Conservation (phyloP, 2,329 filamentous ascomycete species). For the Aspergillus sp. region DNA sequence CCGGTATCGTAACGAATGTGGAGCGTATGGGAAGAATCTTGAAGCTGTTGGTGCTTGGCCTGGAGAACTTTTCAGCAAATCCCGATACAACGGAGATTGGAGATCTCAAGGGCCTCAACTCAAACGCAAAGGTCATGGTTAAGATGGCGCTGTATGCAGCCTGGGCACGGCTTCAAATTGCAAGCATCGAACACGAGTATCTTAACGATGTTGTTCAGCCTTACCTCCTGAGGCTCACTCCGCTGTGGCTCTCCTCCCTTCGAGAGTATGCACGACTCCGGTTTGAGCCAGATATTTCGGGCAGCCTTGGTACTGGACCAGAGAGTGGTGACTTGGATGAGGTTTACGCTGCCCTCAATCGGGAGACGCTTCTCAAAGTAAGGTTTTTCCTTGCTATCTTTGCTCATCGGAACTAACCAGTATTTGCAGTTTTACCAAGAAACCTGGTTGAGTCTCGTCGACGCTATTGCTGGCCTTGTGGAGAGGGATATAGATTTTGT, state of each 20-base stretch:
- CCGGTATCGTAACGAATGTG: conserved; percentile 93
- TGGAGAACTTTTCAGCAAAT: conserved; percentile 86
- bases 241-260: conserved; percentile 88
- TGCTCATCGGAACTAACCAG: neutral
- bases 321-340: conserved; percentile 85
- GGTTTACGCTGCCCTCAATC: conserved; percentile 90
- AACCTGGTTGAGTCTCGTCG: conserved; percentile 92
- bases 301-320: conserved; percentile 77
- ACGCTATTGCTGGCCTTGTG: conserved; percentile 94
- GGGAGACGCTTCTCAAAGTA: conserved; percentile 81
- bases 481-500: conserved; percentile 98
- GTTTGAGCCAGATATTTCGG: conserved; percentile 97
- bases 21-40: conserved; percentile 98
- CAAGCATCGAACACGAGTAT: conserved; percentile 88
- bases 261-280: conserved; percentile 89
- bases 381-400: conserved; percentile 1
- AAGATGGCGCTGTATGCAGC: conserved; percentile 96
- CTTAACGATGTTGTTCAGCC: conserved; percentile 84
- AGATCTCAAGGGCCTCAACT: conserved; percentile 86
- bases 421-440: conserved; percentile 79
- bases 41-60: conserved; percentile 83
- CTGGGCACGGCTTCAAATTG: conserved; percentile 95
- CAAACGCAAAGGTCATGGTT: conserved; percentile 97
- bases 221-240: conserved; percentile 84
- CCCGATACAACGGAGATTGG: conserved; percentile 83